These are phyloP conservation scores for Nicotiana obtusifolia DNA, from an alignment of 257 asterid genomes.

Conservation along the genomic window DNA sequence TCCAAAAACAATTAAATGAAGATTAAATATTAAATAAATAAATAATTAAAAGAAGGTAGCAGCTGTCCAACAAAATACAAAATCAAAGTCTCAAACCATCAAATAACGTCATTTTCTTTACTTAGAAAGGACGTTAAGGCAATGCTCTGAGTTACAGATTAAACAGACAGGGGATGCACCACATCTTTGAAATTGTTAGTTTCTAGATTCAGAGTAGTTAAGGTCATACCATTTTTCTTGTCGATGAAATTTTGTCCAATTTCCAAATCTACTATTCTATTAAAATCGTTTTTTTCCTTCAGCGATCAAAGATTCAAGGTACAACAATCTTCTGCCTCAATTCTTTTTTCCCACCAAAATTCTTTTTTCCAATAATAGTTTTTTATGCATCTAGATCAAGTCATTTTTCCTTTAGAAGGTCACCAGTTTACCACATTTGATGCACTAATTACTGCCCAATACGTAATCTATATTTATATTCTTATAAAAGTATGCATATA, in stretches of 20 bases:
- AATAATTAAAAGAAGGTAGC: not conserved
- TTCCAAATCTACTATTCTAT: not conserved
- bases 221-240: conserved; percentile 5
- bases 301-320: not conserved
- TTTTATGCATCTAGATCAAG: too few species aligned
- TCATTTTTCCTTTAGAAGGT: too few species aligned
- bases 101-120: conserved; percentile 1
- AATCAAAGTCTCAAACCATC: not conserved
- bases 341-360: too few species aligned
- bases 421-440: too few species aligned
- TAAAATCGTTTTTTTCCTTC: too few species aligned
- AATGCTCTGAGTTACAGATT: not conserved
- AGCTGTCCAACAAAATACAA: not conserved
- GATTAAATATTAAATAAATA: not conserved
- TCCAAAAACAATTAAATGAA: not conserved
- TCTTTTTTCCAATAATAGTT: too few species aligned
- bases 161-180: not conserved
- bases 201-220: not conserved
- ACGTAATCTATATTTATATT: too few species aligned
- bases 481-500: too few species aligned
- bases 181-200: not conserved
- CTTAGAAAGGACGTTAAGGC: conserved; percentile 8
- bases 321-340: too few species aligned
- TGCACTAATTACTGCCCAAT: too few species aligned
- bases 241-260: conserved; percentile 7